A percentile compares a stretch with the other conserved stretches of the same genome.
Evolutionary conservation across 305 asterid genomes (phyloP).

Genomic region (Petunia hybrid): DNA sequence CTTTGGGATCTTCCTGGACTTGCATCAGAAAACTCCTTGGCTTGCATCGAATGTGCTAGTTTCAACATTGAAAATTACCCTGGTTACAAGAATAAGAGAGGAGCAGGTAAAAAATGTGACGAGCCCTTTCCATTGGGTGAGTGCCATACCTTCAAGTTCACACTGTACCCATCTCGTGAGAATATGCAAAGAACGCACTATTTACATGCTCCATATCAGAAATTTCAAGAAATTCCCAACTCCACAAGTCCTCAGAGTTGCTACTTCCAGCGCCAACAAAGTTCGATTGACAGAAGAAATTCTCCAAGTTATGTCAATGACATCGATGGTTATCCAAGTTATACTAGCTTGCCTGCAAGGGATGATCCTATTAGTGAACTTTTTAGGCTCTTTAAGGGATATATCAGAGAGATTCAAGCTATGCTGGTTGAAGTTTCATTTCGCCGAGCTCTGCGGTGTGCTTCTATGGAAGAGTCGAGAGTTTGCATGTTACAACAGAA

Average conservation of each 20-base stretch:
- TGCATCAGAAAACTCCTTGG: slow-evolving; percentile 44
- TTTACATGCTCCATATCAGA: slow-evolving; percentile 24
- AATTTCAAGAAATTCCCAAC: slow-evolving; percentile 4
- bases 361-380: slow-evolving; percentile 35
- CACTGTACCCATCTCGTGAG: slow-evolving; percentile 13
- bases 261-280: slow-evolving; percentile 12
- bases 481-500: slow-evolving; percentile 34
- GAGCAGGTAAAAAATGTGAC: slow-evolving; percentile 55
- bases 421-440: slow-evolving; percentile 38
- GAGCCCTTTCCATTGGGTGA: slow-evolving; percentile 55
- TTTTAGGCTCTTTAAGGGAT: slow-evolving; percentile 41
- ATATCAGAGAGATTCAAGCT: slow-evolving; percentile 44
- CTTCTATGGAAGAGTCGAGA: slow-evolving; percentile 42
- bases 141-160: slow-evolving; percentile 63
- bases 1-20: slow-evolving; percentile 56
- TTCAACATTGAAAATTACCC: slow-evolving; percentile 61
- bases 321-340: not conserved
- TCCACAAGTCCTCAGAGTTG: not conserved
- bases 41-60: slow-evolving; percentile 37
- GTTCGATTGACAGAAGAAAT: slow-evolving; percentile 18
- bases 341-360: not conserved
- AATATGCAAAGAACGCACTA: not conserved
- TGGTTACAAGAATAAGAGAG: slow-evolving; percentile 66
- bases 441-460: slow-evolving; percentile 42
- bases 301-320: slow-evolving; percentile 3